A percentile compares a stretch with the other conserved stretches of the same genome.
Evolutionary conservation across 2,329 filamentous ascomycete genomes (phyloP).

Genomic region (Arthrobotrys sphaeroides): DNA sequence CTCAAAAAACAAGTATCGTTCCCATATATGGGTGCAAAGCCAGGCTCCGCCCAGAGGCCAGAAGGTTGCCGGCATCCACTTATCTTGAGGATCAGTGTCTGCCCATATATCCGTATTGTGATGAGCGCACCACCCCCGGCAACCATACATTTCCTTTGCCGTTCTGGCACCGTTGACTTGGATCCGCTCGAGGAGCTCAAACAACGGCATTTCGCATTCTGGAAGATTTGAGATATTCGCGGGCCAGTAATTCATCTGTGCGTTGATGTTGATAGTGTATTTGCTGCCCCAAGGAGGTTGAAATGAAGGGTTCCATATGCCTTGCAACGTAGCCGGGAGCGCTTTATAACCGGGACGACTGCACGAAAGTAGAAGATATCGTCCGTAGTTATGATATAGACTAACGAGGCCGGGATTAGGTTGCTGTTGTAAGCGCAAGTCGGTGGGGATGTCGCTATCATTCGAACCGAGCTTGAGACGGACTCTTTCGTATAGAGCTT

Average conservation of each 20-base stretch:
- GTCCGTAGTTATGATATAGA: conserved; percentile 62
- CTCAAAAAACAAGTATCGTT: conserved; percentile 61
- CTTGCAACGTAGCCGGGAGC: conserved; percentile 64
- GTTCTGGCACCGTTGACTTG: conserved; percentile 59
- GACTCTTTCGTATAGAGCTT: conserved; percentile 59
- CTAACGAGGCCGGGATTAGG: conserved; percentile 55
- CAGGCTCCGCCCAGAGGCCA: conserved; percentile 63
- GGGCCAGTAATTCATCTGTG: conserved; percentile 68
- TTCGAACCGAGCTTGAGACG: conserved; percentile 58
- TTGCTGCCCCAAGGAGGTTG: conserved; percentile 64
- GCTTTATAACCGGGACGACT: conserved; percentile 57
- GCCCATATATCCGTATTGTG: conserved; percentile 63
- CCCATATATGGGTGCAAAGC: conserved; percentile 62
- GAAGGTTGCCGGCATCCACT: conserved; percentile 59
- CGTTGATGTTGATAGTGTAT: conserved; percentile 67
- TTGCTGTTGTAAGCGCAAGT: conserved; percentile 57
- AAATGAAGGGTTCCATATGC: conserved; percentile 63
- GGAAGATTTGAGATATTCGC: conserved; percentile 59
- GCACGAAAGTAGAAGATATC: conserved; percentile 62
- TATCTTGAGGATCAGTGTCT: conserved; percentile 61
- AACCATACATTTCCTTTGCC: conserved; percentile 61
- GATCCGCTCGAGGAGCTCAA: conserved; percentile 62
- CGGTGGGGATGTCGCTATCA: conserved; percentile 21
- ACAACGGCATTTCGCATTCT: conserved; percentile 62
- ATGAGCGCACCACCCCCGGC: conserved; percentile 61